Conservation (phyloP, 129 eudicot species). For the Helianthus tuberosus region DNA sequence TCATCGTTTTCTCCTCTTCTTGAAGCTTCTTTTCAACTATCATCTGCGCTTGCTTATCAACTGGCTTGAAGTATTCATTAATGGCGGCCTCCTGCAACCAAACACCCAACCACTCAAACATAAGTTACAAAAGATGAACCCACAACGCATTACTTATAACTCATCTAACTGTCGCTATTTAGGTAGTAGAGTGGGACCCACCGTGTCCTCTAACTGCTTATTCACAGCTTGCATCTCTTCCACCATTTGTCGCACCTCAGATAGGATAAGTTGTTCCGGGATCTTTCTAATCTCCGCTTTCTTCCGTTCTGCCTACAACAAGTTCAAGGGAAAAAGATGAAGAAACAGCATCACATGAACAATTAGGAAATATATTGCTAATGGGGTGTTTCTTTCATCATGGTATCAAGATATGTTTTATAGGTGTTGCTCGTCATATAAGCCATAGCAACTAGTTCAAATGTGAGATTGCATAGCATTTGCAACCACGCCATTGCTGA, state of each 20-base stretch:
- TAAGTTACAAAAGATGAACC: not conserved
- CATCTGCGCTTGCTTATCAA: constrained; percentile 79
- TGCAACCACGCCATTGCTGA: not conserved
- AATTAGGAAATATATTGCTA: not conserved
- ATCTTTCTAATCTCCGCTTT: constrained; percentile 65
- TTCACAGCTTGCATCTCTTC: constrained; percentile 88
- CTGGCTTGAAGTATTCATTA: constrained; percentile 78
- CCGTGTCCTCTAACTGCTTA: constrained; percentile 84
- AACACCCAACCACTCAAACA: constrained; percentile 4
- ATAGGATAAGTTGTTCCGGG: constrained; percentile 81
- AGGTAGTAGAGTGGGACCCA: constrained; percentile 32
- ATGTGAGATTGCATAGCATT: not conserved
- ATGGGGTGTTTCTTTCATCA: not conserved
- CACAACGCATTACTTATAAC: not conserved
- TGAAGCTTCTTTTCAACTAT: constrained; percentile 76
- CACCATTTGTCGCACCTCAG: constrained; percentile 93
- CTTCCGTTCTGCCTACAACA: constrained; percentile 59
- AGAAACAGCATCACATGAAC: not conserved
- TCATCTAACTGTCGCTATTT: not conserved
- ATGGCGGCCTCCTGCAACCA: constrained; percentile 64
- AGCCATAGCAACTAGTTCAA: not conserved
- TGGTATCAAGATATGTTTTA: not conserved
- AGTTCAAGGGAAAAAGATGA: not conserved
- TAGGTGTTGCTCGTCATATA: constrained; percentile 8
- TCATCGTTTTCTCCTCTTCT: constrained; percentile 71